Conservation (phyloP, 1,139 yeast genomes). For the Hansenula anomala region DNA sequence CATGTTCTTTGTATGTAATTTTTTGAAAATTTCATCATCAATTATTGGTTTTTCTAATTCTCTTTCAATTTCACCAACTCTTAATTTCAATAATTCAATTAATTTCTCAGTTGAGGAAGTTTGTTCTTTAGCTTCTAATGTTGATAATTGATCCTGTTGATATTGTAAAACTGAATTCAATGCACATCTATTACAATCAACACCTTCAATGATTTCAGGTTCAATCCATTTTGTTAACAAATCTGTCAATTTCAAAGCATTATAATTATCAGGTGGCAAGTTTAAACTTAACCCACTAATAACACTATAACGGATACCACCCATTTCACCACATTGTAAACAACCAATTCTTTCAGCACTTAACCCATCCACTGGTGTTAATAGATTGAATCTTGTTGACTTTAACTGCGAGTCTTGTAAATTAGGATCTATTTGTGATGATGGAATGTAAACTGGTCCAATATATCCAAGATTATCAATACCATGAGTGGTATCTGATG, state of each 20-base stretch:
- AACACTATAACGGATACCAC: conserved; percentile 82
- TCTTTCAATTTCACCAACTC: conserved; percentile 51
- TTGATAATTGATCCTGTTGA: conserved; percentile 37
- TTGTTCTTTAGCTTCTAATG: conserved; percentile 20
- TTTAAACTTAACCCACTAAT: conserved; percentile 78
- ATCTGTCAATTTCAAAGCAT: conserved; percentile 45
- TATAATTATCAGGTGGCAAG: conserved; percentile 42
- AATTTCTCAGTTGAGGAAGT: conserved; percentile 30
- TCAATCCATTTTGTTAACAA: conserved; percentile 68
- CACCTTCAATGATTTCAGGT: conserved; percentile 86
- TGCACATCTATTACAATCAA: conserved; percentile 90
- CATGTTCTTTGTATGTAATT: conserved; percentile 70
- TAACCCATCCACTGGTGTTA: conserved; percentile 89
- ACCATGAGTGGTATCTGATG: conserved; percentile 35
- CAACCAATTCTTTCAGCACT: conserved; percentile 88
- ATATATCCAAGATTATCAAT: conserved; percentile 46
- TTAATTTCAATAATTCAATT: conserved; percentile 37
- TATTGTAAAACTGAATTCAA: conserved; percentile 55
- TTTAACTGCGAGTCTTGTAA: conserved; percentile 33
- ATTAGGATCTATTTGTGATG: conserved; percentile 69
- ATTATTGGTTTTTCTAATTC: conserved; percentile 66
- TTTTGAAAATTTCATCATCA: conserved; percentile 73
- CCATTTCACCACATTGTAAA: conserved; percentile 84
- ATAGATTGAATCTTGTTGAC: conserved; percentile 48
- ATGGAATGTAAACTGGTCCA: conserved; percentile 67